Conservation (phyloP, 306 rosid genomes). For the Dalbergia oliveri region DNA sequence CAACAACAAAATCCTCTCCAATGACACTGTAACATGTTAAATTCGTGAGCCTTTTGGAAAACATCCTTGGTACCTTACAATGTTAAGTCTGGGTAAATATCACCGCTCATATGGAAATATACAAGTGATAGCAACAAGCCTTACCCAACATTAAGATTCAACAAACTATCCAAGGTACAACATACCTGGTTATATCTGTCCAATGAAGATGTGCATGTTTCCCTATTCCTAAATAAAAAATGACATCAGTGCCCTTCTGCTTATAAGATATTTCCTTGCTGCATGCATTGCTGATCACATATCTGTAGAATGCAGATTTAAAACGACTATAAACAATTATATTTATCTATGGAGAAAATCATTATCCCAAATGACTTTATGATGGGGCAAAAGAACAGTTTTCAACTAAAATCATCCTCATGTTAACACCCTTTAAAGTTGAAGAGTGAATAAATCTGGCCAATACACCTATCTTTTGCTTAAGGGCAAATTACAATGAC, state of each 20-base stretch:
- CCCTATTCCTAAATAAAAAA: conserved; percentile 66
- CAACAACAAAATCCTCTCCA: neutral
- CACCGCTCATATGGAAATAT: neutral
- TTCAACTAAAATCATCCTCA: conserved; percentile 30
- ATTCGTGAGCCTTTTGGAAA: neutral
- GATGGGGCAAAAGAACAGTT: neutral
- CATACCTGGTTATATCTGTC: conserved; percentile 81
- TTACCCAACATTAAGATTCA: neutral
- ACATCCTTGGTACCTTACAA: neutral
- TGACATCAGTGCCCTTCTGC: conserved; percentile 83
- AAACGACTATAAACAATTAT: neutral
- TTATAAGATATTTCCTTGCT: conserved; percentile 78
- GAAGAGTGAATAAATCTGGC: conserved; percentile 13
- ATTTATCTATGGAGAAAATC: conserved; percentile 4
- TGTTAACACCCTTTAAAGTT: neutral
- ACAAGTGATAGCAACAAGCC: neutral
- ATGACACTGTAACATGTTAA: neutral
- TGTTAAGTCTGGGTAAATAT: neutral
- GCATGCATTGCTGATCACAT: conserved; percentile 94
- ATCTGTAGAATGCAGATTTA: conserved; percentile 70
- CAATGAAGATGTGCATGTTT: conserved; percentile 95
- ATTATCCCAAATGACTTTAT: conserved; percentile 6
- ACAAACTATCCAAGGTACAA: conserved; percentile 27
- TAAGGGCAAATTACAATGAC: too few relatives aligned
- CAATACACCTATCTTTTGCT: neutral